Base-by-base conservation (phyloP, 2,329 filamentous ascomycete species). In the Sclerotinia subarctica region DNA sequence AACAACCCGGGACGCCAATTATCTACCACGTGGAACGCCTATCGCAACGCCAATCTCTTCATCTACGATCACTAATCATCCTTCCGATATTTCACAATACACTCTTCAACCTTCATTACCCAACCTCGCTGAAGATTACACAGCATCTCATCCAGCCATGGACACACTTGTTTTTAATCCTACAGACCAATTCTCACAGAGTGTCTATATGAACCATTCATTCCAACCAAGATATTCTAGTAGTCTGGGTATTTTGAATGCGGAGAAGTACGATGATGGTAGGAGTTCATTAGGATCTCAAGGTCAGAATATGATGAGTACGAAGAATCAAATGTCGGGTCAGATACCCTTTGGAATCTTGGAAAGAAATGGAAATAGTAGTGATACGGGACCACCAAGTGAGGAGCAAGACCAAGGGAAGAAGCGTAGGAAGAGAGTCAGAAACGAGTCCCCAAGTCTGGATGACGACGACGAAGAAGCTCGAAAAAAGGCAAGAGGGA, bases 401-500 rank as follows among this genome's bases (percentile, higher is more conserved):
- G 70, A 73, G 32, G 73, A 76, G 69, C 54, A 69, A 66, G 75
- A 73, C 19, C 64, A 64, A 29, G 68, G 65, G 64, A 63, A 68
- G 62, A 73, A 64, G 15, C 78, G 75, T 72, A 81, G 80, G 72
- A 77, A 77, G 46, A 78, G 76, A 68, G 78, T 78, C 58, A 69
- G 69, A 21, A 72, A 73, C 8, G 73, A 76, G 10, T 73, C 72
- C 19, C 77, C 77, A 1, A 74, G 75, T 21, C 74, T 70, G 1
- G 78, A 79, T 1, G 79, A 80, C 0, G 80, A 83, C 0, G 80
- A 80, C 2, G 81, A 80, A 2, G 81, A 82, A 63, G 80, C 82
- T 59, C 83, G 82, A 73, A 88, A 86, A 77, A 87, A 90, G 73
- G 82, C 87, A 24, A 83, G 92, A 76, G 92, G 92, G 10, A 84